Evolutionary conservation across 2,329 filamentous ascomycete species (phyloP), one percentile per base, ranked within the genome.

Genomic region (Colletotrichum phormii): DNA sequence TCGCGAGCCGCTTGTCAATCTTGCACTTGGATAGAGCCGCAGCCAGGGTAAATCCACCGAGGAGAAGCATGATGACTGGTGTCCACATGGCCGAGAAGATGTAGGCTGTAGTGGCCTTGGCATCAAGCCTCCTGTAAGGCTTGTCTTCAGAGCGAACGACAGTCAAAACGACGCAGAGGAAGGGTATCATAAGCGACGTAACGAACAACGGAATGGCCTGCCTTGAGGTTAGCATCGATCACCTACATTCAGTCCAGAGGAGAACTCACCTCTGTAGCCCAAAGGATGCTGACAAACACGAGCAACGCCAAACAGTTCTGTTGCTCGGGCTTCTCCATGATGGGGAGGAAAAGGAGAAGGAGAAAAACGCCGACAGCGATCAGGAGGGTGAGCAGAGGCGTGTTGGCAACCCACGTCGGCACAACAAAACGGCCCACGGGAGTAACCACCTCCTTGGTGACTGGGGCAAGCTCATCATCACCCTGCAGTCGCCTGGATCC

Each of bases 21-120:
- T 95, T 97, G 83, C 97, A 98, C 82, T 99, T 99, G 61, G 95
- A 98, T 67, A 99, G 84, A 0, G 97, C 97, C 0, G 97, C 97
- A 11, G 97, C 97, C 66, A 99, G 92, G 2, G 97, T 98, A 80
- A 99, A 99, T 37, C 97, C 97, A 77, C 97, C 97, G 0, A 99
- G 91, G 26, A 99, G 87, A 18, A 99, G 90, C 97, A 99, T 98
- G 77, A 99, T 99, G 67, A 99, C 97, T 0, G 97, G 96, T 4
- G 96, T 98, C 97, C 97, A 99, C 97, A 99, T 99, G 31, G 97
- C 93, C 5, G 95, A 89, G 78, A 99, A 98, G 71, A 98, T 93
- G 78, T 93, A 96, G 33, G 89, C 87, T 0, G 96, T 94, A 0
- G 97, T 95, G 55, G 91, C 89, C 80, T 95, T 95, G 3, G 95